phyloP scores from a whole-genome alignment of 352 stramenopile genomes.

The Globisporangium middletonii region DNA sequence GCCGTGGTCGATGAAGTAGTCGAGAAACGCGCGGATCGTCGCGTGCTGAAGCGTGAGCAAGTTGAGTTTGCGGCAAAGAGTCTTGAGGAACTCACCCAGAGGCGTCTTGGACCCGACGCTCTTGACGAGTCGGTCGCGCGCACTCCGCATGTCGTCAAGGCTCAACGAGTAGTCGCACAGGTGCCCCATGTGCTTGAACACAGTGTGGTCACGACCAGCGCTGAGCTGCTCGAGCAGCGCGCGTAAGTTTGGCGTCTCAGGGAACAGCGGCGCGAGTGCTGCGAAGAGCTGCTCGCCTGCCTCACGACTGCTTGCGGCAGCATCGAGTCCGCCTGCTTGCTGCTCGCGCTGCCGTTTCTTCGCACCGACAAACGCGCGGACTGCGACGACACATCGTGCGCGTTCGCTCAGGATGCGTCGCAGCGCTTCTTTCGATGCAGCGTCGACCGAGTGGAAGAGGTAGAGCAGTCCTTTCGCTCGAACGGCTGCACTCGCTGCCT shows the following conservation, averaged over 20 bases:
- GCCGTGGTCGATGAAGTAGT: constrained; percentile 30
- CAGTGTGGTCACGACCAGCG: constrained; percentile 70
- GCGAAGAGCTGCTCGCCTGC: constrained; percentile 29
- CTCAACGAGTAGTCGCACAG: constrained; percentile 52
- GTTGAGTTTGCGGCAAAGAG: constrained; percentile 73
- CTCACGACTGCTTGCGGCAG: constrained; percentile 5
- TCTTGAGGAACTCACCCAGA: constrained; percentile 76
- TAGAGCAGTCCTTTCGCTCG: constrained; percentile 69
- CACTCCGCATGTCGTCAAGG: constrained; percentile 38
- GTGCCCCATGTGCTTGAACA: constrained; percentile 67
- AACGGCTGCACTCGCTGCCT: constrained; percentile 36
- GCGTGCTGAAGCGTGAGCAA: constrained; percentile 57
- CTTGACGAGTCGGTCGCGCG: constrained; percentile 68
- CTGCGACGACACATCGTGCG: constrained; percentile 33
- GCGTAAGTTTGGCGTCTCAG: constrained; percentile 42
- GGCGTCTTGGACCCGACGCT: constrained; percentile 72
- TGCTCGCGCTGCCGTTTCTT: constrained; percentile 36
- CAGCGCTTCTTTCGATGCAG: constrained; percentile 59
- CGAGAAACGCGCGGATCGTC: constrained; percentile 27
- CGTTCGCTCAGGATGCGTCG: constrained; percentile 62
- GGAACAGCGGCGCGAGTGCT: constrained; percentile 46
- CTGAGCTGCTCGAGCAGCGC: constrained; percentile 60
- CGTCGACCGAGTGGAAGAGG: constrained; percentile 65
- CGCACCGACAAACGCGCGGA: constrained; percentile 32
- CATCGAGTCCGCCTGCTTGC: constrained; percentile 9